A percentile compares a stretch with the other conserved stretches of the same genome.
These are phyloP conservation scores for Orbilia ellipsospora DNA, from an alignment of 2,329 filamentous ascomycete species.

Conservation along the genomic window DNA sequence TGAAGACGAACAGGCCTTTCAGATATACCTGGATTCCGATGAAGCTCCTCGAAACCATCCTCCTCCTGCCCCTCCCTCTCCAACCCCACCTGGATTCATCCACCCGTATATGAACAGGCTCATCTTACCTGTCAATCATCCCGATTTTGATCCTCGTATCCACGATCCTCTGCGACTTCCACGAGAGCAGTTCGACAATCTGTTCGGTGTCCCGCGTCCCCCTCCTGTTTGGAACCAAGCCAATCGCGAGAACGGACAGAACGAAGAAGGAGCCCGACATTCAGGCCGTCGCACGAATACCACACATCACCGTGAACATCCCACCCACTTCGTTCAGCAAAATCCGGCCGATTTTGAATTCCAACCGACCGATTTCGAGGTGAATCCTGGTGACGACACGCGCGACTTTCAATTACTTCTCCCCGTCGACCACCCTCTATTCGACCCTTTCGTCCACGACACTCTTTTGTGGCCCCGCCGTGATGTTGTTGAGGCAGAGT, in stretches of 20 bases:
- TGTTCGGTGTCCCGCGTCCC: neutral
- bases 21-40: too few species aligned
- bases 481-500: conserved; percentile 44
- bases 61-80: too few species aligned
- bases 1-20: too few species aligned
- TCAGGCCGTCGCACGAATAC: neutral
- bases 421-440: conserved; percentile 28
- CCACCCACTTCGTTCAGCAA: neutral
- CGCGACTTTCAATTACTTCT: conserved; percentile 22
- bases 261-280: neutral
- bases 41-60: too few species aligned
- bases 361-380: neutral
- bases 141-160: conserved; percentile 33
- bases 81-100: neutral
- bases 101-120: conserved; percentile 12
- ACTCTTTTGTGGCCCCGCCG: conserved; percentile 38
- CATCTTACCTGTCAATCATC: conserved; percentile 31
- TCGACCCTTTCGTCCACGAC: conserved; percentile 43
- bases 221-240: conserved; percentile 1
- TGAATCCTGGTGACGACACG: conserved; percentile 12
- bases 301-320: neutral
- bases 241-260: conserved; percentile 9
- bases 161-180: conserved; percentile 35
- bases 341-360: neutral
- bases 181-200: conserved; percentile 15